These are phyloP conservation scores for Solanum chaucha DNA, from an alignment of 257 asterid genomes.

Conservation along the genomic window DNA sequence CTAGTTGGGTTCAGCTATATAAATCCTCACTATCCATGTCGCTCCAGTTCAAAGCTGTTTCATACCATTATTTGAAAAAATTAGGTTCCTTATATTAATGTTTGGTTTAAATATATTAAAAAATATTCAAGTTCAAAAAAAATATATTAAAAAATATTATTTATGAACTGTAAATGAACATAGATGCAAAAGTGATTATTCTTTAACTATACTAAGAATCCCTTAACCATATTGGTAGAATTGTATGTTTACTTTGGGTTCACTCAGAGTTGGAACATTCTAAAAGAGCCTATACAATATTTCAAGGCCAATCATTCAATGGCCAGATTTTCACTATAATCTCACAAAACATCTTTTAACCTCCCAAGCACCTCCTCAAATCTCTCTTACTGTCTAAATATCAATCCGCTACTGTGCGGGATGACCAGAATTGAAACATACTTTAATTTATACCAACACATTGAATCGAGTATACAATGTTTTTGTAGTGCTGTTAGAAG, in stretches of 20 bases:
- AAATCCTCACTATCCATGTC: background rate
- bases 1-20: background rate
- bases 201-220: background rate
- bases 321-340: background rate
- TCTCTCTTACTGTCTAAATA: background rate
- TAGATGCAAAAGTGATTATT: background rate
- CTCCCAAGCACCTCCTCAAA: background rate
- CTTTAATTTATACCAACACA: background rate
- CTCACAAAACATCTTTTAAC: background rate
- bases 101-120: background rate
- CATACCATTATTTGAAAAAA: background rate
- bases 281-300: background rate
- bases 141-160: background rate
- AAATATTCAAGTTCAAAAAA: background rate
- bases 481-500: background rate
- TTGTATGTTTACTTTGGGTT: background rate
- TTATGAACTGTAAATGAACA: background rate
- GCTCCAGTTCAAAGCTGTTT: background rate
- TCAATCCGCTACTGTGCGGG: background rate
- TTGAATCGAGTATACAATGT: background rate
- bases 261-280: background rate
- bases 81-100: background rate
- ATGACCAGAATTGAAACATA: background rate
- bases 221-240: background rate
- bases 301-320: background rate